Evolutionary conservation across 2,329 filamentous ascomycete species (phyloP), one percentile per base, ranked within the genome.

Genomic region (Aspergillus sp.): DNA sequence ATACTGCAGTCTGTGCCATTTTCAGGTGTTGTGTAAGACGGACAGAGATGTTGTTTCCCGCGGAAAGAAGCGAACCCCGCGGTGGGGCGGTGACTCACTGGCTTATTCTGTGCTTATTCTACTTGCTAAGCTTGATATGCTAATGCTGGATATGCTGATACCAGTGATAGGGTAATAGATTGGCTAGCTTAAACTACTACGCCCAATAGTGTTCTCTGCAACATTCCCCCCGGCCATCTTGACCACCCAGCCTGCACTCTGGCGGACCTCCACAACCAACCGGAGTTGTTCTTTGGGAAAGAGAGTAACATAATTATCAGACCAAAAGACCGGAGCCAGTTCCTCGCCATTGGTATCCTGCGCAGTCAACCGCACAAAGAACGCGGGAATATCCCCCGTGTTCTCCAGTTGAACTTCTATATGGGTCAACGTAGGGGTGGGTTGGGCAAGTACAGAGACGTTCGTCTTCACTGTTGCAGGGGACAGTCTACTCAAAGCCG

Each of bases 301-400:
- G 9, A 88, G 69, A 1, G 84, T 87, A 12, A 88, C 73, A 59
- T 87, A 88, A 59, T 88, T 88, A 60, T 87, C 85, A 1, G 80
- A 81, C 84, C 85, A 88, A 19, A 75, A 73, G 1, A 84, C 77
- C 0, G 84, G 82, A 4, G 78, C 61, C 0, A 86, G 74, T 51
- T 85, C 82, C 0, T 72, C 62, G 0, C 77, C 77, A 0, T 57
- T 61, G 0, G 54, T 60, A 59, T 84, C 77, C 0, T 85, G 74
- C 1, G 86, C 66, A 46, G 78, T 79, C 31, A 87, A 54, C 2
- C 79, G 73, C 8, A 88, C 62, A 60, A 88, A 88, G 46, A 87
- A 81, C 0, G 85, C 86, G 0, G 85, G 85, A 0, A 81, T 68
- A 0, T 71, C 55, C 0, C 81, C 80, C 43, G 71, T 68, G 60